Conservation (phyloP, 1,139 yeast genomes). For the Hyphopichia buzzinii region DNA sequence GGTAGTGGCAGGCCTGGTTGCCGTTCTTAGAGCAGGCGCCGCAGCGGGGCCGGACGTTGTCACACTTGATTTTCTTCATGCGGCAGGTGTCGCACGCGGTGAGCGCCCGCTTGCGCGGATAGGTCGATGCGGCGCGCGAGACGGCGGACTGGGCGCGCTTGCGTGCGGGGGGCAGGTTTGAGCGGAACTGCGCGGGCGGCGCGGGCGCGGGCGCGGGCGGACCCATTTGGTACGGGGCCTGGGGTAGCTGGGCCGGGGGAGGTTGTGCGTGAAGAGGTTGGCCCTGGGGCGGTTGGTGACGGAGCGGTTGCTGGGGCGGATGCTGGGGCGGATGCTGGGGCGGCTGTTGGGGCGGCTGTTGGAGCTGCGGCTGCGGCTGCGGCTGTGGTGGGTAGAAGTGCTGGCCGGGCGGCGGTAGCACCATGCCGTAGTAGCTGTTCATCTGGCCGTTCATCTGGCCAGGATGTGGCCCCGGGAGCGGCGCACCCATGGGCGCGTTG, state of each 20-base stretch:
- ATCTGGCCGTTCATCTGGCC: no score
- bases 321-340: conserved; percentile 5
- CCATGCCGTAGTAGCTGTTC: no score
- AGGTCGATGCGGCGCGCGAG: conserved; percentile 11
- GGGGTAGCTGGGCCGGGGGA: background rate
- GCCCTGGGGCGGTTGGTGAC: conserved; percentile 1
- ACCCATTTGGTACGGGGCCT: background rate
- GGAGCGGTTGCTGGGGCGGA: conserved; percentile 5
- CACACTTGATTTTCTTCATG: conserved; percentile 49
- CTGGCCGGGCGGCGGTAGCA: conserved; percentile 1
- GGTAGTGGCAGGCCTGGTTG: conserved; percentile 29
- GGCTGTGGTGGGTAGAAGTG: background rate
- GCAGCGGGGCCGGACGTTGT: conserved; percentile 49
- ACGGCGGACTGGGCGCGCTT: conserved; percentile 4
- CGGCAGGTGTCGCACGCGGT: conserved; percentile 52
- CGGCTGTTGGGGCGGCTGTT: background rate
- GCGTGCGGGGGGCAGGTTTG: conserved; percentile 10
- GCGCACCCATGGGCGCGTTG: conserved; percentile 1
- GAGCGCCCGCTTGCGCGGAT: conserved; percentile 37
- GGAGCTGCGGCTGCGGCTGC: background rate
- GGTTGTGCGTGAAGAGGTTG: background rate
- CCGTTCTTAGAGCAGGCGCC: conserved; percentile 45
- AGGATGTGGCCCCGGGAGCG: no score
- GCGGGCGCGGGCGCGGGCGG: background rate
- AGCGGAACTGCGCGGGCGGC: background rate